These are phyloP conservation scores for Nannochloropsis salina DNA, from an alignment of 108 stramenopile genomes.

Conservation along the genomic window DNA sequence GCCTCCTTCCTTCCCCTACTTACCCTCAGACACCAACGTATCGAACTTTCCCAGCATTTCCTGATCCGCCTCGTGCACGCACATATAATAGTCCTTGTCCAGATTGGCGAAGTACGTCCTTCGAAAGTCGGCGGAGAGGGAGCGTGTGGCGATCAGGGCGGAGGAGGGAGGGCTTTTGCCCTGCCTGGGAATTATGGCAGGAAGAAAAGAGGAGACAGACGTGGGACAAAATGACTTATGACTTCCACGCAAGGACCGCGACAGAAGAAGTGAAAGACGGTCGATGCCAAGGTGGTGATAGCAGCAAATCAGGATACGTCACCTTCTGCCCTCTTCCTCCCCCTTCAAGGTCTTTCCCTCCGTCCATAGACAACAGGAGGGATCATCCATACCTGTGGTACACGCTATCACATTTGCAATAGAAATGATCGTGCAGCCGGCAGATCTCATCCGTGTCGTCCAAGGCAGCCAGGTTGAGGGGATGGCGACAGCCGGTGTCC, in stretches of 20 bases:
- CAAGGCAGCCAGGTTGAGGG: neutral
- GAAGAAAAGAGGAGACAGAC: neutral
- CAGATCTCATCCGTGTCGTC: constrained; percentile 4
- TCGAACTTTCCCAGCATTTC: neutral
- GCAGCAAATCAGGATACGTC: too few species aligned
- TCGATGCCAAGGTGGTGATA: too few species aligned
- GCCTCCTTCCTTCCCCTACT: neutral
- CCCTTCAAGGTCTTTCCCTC: neutral
- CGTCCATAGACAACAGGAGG: neutral
- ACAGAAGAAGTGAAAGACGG: too few species aligned
- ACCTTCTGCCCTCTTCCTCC: neutral
- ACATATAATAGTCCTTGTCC: neutral
- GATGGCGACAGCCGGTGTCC: neutral
- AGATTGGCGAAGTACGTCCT: neutral
- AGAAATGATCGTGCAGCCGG: neutral
- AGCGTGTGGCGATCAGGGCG: neutral
- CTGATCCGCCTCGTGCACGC: neutral
- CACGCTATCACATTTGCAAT: neutral
- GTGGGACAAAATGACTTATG: neutral
- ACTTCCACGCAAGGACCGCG: neutral
- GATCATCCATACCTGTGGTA: neutral
- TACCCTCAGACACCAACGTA: neutral
- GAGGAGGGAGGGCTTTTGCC: neutral
- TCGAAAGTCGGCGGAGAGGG: neutral
- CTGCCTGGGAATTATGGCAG: neutral